Base-by-base conservation (phyloP, 2,329 filamentous ascomycete species). In the Lachnellula arida region DNA sequence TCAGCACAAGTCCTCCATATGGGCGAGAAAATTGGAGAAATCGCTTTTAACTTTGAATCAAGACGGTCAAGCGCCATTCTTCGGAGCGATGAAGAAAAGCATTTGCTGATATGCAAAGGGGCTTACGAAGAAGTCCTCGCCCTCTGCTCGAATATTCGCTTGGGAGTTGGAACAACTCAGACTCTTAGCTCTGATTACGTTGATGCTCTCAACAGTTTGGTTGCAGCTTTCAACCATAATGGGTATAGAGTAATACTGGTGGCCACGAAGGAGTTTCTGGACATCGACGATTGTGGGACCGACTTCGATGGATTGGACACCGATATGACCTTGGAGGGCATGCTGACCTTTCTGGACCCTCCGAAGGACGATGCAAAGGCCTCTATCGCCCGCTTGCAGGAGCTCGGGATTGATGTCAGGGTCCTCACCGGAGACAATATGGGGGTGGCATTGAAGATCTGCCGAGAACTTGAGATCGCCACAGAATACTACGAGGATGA, bases 311-410 rank as follows among this genome's bases (percentile, higher is more conserved):
- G 54, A 23, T 34, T 50, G 2, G 53, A 59, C 32, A 19, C 32
- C 9, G 32, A 46, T 17, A 55, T 56, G 57, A 59, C 42, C 15
- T 34, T 51, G 7, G 53, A 59, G 47, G 57, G 54, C 5, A 34
- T 59, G 22, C 53, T 59, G 5, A 59, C 53, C 5, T 56, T 59
- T 46, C 53, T 56, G 3, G 57, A 59, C 39, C 49, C 57, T 11
- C 50, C 51, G 17, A 56, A 59, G 46, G 53, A 49, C 28, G 53
- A 59, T 37, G 57, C 57, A 1, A 56, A 52, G 47, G 47, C 40
- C 12, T 59, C 57, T n/a, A 49, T 59, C 15, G 19, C 47, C 9
- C 54, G 42, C 15, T n/a, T 59, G 15, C 54, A 59, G 22, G 28
- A 57, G 37, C 54, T 60, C 22, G 52, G 49, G 17, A 48, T 57